Conservation (phyloP, 192 early-diverging fungal species). For the Phycomyces blakesleeanus region DNA sequence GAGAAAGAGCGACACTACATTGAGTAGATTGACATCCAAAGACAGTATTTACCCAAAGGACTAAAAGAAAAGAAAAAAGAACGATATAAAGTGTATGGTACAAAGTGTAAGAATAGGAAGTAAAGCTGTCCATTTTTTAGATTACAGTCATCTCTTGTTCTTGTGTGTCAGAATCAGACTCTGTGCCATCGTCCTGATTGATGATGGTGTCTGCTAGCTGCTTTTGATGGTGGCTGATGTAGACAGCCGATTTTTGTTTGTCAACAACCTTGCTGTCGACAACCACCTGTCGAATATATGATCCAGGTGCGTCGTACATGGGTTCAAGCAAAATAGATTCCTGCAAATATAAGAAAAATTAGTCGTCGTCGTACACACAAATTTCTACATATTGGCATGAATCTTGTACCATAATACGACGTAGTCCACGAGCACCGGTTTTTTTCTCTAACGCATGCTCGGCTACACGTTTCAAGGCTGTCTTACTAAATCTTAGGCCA, state of each 20-base stretch:
- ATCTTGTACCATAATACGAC: constrained; percentile 87
- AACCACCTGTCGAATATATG: constrained; percentile 68
- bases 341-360: constrained; percentile 26
- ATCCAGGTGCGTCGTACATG: constrained; percentile 77
- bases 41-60: too few relatives aligned
- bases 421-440: constrained; percentile 82
- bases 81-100: neutral
- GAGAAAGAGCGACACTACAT: too few relatives aligned
- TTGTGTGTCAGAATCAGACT: constrained; percentile 4
- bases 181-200: constrained; percentile 14
- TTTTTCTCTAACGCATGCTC: constrained; percentile 72
- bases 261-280: constrained; percentile 63
- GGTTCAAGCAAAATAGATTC: constrained; percentile 74
- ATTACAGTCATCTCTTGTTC: constrained; percentile 24
- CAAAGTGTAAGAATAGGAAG: neutral
- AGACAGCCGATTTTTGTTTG: constrained; percentile 59
- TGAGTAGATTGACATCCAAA: too few relatives aligned
- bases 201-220: constrained; percentile 10
- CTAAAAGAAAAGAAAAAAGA: neutral
- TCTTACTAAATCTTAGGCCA: constrained; percentile 66
- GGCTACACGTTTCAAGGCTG: constrained; percentile 69
- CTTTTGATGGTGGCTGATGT: constrained; percentile 45
- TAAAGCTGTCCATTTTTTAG: neutral
- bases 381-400: too few relatives aligned
- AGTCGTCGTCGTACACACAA: neutral